A percentile compares a stretch with the other conserved stretches of the same genome.
These are phyloP conservation scores for Solanum dulcamara DNA, from an alignment of 257 asterid genomes.

Conservation along the genomic window DNA sequence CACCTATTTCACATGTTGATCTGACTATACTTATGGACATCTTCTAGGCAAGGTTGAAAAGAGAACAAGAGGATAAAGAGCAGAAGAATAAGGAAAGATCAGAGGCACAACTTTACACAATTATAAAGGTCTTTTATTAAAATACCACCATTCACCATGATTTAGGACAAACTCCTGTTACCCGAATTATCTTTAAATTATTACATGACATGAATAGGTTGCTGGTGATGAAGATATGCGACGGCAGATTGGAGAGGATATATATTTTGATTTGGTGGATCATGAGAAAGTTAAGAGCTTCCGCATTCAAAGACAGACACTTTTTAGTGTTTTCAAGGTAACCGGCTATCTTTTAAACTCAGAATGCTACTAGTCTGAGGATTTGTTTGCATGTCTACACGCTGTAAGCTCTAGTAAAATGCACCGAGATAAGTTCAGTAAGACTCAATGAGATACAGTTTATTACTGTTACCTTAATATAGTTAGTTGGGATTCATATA, in stretches of 20 bases:
- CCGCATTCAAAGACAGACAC: constrained; percentile 74
- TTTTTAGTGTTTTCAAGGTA: constrained; percentile 79
- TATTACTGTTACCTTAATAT: not conserved
- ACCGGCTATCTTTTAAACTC: not conserved
- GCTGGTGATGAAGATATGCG: constrained; percentile 87
- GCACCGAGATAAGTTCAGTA: not conserved
- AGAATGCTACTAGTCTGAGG: not conserved
- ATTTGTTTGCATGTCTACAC: not conserved
- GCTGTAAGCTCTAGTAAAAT: not conserved
- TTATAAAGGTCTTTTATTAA: constrained; percentile 55
- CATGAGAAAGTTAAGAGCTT: constrained; percentile 89
- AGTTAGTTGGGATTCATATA: not conserved
- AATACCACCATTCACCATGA: not conserved
- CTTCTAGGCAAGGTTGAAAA: constrained; percentile 78
- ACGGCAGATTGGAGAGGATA: constrained; percentile 84
- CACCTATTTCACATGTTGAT: not conserved
- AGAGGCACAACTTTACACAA: constrained; percentile 86
- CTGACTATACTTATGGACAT: not conserved
- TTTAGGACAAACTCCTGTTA: not conserved
- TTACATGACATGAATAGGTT: constrained; percentile 34
- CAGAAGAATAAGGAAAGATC: constrained; percentile 86
- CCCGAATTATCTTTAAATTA: not conserved
- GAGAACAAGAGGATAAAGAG: constrained; percentile 92
- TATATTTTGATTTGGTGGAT: constrained; percentile 90
- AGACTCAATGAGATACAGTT: not conserved